Percentiles rank a stretch among this genome's conserved stretches.
phyloP scores from a whole-genome alignment of 2,329 filamentous ascomycete species.

The Lachnellula hyalina region DNA sequence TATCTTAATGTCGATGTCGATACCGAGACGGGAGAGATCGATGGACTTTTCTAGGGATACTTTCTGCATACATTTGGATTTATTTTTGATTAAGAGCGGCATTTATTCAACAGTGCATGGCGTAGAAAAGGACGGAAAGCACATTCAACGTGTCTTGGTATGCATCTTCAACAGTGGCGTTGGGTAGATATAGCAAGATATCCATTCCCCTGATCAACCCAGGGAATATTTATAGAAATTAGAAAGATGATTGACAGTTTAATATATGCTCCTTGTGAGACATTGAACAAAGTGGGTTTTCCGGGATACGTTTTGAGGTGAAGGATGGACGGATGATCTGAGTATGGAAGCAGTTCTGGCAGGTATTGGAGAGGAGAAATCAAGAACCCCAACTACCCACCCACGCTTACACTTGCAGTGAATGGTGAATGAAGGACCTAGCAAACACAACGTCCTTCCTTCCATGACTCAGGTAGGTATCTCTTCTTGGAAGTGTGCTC shows the following conservation, averaged over 20 bases:
- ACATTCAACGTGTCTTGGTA: conserved; percentile 23
- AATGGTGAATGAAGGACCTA: too few species aligned
- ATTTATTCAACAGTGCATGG: conserved; percentile 18
- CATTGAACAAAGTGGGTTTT: not conserved
- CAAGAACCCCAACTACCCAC: too few species aligned
- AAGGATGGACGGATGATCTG: too few species aligned
- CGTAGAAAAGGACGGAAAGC: conserved; percentile 12
- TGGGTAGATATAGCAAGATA: conserved; percentile 11
- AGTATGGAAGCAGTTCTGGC: too few species aligned
- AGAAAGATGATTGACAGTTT: not conserved
- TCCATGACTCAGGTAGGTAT: too few species aligned
- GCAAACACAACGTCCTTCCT: too few species aligned
- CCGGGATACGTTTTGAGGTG: not conserved
- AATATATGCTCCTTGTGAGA: not conserved
- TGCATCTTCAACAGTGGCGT: conserved; percentile 27
- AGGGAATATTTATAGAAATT: not conserved
- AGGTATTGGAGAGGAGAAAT: too few species aligned
- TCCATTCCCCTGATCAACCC: conserved; percentile 2
- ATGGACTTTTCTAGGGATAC: conserved; percentile 72
- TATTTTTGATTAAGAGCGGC: not conserved
- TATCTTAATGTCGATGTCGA: conserved; percentile 92
- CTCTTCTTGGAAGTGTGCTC: too few species aligned
- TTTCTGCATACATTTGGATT: not conserved
- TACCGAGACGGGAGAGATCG: conserved; percentile 75
- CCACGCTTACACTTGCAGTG: too few species aligned